phyloP scores from a whole-genome alignment of 169 alveolate species.

The Cryptosporidium meleagridis region DNA sequence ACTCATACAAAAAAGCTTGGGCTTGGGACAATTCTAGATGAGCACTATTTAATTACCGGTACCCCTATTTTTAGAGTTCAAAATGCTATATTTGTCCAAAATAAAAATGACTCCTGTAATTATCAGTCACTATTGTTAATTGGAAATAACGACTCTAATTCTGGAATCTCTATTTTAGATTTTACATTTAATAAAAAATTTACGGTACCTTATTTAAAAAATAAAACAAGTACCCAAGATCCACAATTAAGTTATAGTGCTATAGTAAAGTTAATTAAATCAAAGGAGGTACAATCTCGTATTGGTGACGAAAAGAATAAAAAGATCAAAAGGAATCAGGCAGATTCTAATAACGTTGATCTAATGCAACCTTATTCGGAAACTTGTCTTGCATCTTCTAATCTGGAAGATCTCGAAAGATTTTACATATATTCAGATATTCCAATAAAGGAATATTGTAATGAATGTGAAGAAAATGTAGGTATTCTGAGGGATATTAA shows the following conservation, averaged over 20 bases:
- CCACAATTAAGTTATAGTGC: neutral
- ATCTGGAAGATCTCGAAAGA: slow-evolving; percentile 19
- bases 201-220: neutral
- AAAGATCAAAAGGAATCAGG: slow-evolving; percentile 10
- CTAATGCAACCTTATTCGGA: neutral
- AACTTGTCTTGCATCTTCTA: neutral
- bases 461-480: neutral
- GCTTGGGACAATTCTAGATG: slow-evolving; percentile 14
- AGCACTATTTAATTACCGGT: neutral
- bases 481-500: neutral
- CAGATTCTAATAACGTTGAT: neutral
- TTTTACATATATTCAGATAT: slow-evolving; percentile 11
- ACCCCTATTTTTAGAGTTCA: slow-evolving; percentile 44
- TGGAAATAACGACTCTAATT: slow-evolving; percentile 42
- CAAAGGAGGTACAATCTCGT: neutral
- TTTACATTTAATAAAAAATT: neutral
- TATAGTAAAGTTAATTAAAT: neutral
- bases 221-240: neutral
- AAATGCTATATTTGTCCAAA: neutral
- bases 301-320: neutral
- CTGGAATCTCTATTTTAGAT: slow-evolving; percentile 44
- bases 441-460: neutral
- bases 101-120: neutral
- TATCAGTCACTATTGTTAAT: neutral
- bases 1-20: neutral